A percentile compares a stretch with the other conserved stretches of the same genome.
phyloP scores from a whole-genome alignment of 2,329 filamentous ascomycete genomes.

The Trichoderma sp. region DNA sequence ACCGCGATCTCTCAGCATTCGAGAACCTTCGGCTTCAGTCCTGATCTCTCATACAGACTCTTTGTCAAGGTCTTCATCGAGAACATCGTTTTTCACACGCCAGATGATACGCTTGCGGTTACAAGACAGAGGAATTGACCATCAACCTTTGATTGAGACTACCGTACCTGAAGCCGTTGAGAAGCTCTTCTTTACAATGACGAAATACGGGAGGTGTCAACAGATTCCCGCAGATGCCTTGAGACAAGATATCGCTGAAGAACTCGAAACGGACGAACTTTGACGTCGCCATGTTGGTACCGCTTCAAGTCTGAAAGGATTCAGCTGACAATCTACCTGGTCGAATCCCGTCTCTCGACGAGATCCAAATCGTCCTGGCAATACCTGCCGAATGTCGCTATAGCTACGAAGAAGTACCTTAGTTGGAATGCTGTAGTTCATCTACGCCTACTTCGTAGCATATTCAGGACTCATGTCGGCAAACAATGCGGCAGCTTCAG shows the following conservation, averaged over 20 bases:
- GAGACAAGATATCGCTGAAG: neutral
- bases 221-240: neutral
- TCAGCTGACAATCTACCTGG: slow-evolving; percentile 1
- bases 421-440: neutral
- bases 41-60: neutral
- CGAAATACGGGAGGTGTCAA: neutral
- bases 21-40: neutral
- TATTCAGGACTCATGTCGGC: slow-evolving; percentile 2
- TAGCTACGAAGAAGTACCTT: neutral
- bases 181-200: neutral
- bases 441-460: neutral
- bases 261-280: neutral
- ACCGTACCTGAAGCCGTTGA: neutral
- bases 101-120: slow-evolving; percentile 4
- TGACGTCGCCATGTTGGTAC: neutral
- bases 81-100: neutral
- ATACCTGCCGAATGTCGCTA: neutral
- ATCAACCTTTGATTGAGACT: neutral
- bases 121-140: neutral
- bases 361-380: neutral
- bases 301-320: neutral
- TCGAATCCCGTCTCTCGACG: neutral
- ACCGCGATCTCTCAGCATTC: neutral
- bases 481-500: slow-evolving; percentile 13
- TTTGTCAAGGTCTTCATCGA: neutral